Base-by-base conservation (phyloP, 495 filamentous ascomycete genomes). In the Penicillium samsonianum region DNA sequence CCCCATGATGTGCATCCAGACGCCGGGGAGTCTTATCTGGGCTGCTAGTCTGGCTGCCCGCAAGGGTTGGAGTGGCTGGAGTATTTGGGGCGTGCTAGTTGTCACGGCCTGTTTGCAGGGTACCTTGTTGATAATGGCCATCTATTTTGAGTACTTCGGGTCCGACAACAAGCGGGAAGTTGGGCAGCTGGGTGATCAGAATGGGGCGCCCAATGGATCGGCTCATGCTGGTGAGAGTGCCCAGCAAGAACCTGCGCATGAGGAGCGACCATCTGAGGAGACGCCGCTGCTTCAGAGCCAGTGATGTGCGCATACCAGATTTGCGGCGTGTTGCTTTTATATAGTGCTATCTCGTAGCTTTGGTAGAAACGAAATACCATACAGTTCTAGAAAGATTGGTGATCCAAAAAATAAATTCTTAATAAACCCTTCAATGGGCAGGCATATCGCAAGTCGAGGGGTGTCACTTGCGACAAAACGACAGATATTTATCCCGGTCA, bases 1-100 rank as follows among this genome's bases (percentile, higher is more conserved):
- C 55, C 89, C 92, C 1, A 98, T 96, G 90, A 98, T 98, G 94
- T 88, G 88, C 68, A 96, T 98, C 42, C 94, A 98, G 71, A 96
- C 92, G 0, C 94, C 94, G 0, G 94, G 94, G 7, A 88, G 88
- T 59, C 86, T 95, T 63, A 75, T 98, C 20, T 98, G 92, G 79
- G 91, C 92, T 2, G 86, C 78, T 17, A 98, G 92, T 73, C 71
- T 98, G 31, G 89, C 87, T 17, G 86, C 82, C 11, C 83, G 94
- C 44, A 79, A 96, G 37, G 94, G 94, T 6, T 75, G 74, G 70
- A 84, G 83, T 20, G 93, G 91, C 12, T 98, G 94, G 94, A 98
- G 95, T 73, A 89, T 90, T 1, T 98, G 94, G 94, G 88, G 88
- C 8, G 85, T 96, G 28, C 90, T 89, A 65, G 76, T 95, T 42